phyloP scores from a whole-genome alignment of 306 rosid species.

The Cicer judaicum region DNA sequence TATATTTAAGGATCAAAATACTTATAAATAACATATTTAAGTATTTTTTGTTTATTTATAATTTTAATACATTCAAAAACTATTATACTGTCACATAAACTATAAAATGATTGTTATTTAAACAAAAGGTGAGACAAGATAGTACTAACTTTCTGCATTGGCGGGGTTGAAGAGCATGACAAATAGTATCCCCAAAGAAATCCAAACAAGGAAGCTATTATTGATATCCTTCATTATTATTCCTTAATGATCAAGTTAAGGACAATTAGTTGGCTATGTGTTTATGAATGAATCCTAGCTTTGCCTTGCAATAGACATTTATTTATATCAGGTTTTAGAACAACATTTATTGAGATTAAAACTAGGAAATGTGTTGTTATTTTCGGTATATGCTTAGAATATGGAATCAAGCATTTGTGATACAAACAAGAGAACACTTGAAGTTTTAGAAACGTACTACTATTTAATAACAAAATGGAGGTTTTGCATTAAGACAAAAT shows the following conservation, averaged over 20 bases:
- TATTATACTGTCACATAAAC: too few relatives aligned
- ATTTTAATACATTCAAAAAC: too few relatives aligned
- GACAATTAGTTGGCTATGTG: constrained; percentile 10
- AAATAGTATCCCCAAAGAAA: constrained; percentile 50
- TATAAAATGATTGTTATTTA: too few relatives aligned
- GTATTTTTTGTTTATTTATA: too few relatives aligned
- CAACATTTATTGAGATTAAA: constrained; percentile 33
- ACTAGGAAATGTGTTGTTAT: constrained; percentile 40
- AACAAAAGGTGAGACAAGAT: neutral
- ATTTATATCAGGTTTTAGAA: constrained; percentile 33
- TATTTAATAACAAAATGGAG: neutral
- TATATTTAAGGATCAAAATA: too few relatives aligned
- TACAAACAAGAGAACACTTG: constrained; percentile 41
- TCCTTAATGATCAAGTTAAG: constrained; percentile 37
- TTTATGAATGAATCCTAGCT: constrained; percentile 11
- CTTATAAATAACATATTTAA: too few relatives aligned
- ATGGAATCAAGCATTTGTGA: constrained; percentile 49
- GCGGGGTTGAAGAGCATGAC: constrained; percentile 48
- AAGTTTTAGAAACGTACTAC: neutral
- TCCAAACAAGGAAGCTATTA: constrained; percentile 38
- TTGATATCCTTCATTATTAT: constrained; percentile 44
- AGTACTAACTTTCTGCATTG: constrained; percentile 54
- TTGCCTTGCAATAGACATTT: constrained; percentile 11
- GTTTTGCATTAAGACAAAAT: constrained; percentile 35
- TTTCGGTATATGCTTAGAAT: constrained; percentile 56